Evolutionary conservation across 2,329 filamentous ascomycete genomes (phyloP), one percentile per base, ranked within the genome.

Genomic region (Sclerotinia minor): DNA sequence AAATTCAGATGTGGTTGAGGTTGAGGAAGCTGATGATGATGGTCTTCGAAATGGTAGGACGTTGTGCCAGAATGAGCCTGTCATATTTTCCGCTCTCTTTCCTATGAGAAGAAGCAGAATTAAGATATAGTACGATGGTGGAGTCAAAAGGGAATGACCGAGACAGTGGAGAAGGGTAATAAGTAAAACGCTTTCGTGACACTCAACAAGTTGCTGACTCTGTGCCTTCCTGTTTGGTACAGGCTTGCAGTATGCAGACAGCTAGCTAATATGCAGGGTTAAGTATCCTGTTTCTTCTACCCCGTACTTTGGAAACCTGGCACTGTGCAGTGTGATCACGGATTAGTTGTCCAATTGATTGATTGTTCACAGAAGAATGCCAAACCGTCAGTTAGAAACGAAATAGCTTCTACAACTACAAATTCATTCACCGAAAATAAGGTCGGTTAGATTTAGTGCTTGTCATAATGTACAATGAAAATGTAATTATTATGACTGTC

Each of bases 61-160:
- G 32, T 50, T 50, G 24, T 60, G 41, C 64, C 64, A 66, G 45
- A 66, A 81, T 38, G 77, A 77, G 41, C 74, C 79, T 11, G 59
- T 50, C 59, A 61, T 61, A 41, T 50, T 50, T 35, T n/a, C 41
- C n/a, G 44, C 21, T 32, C 13, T n/a, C 21, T 50, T 19, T 26
- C 24, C 5, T 59, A 21, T 7, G 45, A 61, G 45, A 32, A 41
- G 44, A 61, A 49, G 13, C 15, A 29, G 21, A 49, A 15, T 49
- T 29, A 49, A 24, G 15, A 45, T 60, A 35, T 35, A 35, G 58
- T 60, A 47, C 35, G 32, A 44, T 17, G 35, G 58, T 49, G 29
- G 26, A 49, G 44, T 44, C 29, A 60, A 49, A 47, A 49, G 21
- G 58, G 44, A 35, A 19, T 47, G 19, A 49, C 29, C 35, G 58